These are phyloP conservation scores for Escovopsis sp. DNA, from an alignment of 2,329 filamentous ascomycete species.

Conservation along the genomic window DNA sequence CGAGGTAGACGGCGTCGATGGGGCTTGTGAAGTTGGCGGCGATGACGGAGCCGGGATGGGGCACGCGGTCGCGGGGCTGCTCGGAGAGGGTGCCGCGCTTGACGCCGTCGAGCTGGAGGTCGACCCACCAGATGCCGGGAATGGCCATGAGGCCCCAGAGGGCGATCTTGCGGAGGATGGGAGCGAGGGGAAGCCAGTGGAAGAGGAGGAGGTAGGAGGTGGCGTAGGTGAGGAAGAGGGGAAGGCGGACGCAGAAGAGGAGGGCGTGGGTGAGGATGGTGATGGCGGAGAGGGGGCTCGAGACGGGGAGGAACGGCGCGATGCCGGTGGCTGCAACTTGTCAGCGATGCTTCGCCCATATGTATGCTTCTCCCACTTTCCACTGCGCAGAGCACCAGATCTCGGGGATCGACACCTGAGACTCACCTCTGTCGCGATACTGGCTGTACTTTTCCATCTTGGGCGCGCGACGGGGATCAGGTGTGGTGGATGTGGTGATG, in stretches of 20 bases:
- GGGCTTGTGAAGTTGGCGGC: conserved; percentile 85
- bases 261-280: conserved; percentile 50
- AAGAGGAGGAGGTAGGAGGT: conserved; percentile 64
- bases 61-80: conserved; percentile 58
- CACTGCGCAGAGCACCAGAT: too few species aligned
- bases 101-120: conserved; percentile 94
- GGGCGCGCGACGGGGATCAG: neutral
- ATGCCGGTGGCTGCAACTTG: conserved; percentile 80
- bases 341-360: too few species aligned
- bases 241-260: conserved; percentile 68
- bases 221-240: conserved; percentile 55
- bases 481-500: too few species aligned
- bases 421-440: conserved; percentile 74
- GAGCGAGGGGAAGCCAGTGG: conserved; percentile 58
- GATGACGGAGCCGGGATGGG: conserved; percentile 66
- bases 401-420: too few species aligned
- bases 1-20: conserved; percentile 83
- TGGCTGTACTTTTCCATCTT: conserved; percentile 90
- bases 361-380: too few species aligned
- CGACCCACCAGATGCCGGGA: conserved; percentile 94
- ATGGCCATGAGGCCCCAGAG: conserved; percentile 79
- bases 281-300: conserved; percentile 46
- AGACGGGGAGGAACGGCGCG: conserved; percentile 81
- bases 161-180: conserved; percentile 58
- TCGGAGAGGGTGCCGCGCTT: conserved; percentile 75